Percentiles rank a stretch among this genome's conserved stretches.
These are phyloP conservation scores for Fragaria nilgerrensis DNA, from an alignment of 306 rosid species.

Conservation along the genomic window DNA sequence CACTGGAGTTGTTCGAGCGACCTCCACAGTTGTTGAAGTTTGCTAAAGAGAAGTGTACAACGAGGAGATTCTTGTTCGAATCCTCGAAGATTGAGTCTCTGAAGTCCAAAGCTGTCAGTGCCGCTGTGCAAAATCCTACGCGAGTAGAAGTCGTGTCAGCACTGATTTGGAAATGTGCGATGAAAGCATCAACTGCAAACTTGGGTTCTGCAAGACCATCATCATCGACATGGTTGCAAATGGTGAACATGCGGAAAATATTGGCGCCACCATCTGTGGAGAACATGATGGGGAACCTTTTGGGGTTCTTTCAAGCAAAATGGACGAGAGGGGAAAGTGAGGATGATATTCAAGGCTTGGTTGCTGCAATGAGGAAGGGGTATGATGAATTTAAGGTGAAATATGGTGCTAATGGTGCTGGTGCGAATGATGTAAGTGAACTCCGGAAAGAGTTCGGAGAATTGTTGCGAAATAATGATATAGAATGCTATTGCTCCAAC, in stretches of 20 bases:
- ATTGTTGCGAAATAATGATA: neutral
- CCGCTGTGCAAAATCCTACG: too few species aligned
- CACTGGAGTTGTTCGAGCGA: neutral
- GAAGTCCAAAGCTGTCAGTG: too few species aligned
- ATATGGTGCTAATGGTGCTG: neutral
- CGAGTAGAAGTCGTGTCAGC: too few species aligned
- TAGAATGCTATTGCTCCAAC: neutral
- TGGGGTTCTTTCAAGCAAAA: conserved; percentile 19
- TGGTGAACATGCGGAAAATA: conserved; percentile 31
- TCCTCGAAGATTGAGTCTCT: too few species aligned
- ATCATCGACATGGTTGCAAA: conserved; percentile 30
- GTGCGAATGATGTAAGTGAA: neutral
- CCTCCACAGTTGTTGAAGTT: neutral
- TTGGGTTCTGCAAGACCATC: neutral
- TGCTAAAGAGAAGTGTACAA: too few species aligned
- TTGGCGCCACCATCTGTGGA: conserved; percentile 20
- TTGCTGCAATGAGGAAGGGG: neutral
- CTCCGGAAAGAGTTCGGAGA: neutral
- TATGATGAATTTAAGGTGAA: neutral
- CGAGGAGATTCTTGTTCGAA: too few species aligned
- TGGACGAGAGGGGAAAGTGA: conserved; percentile 6
- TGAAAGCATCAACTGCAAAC: too few species aligned
- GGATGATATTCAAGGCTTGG: neutral
- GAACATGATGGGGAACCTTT: conserved; percentile 39
- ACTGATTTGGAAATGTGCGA: too few species aligned